Conservation (phyloP, 345 rosid genomes). For the Limnanthes douglasii region DNA sequence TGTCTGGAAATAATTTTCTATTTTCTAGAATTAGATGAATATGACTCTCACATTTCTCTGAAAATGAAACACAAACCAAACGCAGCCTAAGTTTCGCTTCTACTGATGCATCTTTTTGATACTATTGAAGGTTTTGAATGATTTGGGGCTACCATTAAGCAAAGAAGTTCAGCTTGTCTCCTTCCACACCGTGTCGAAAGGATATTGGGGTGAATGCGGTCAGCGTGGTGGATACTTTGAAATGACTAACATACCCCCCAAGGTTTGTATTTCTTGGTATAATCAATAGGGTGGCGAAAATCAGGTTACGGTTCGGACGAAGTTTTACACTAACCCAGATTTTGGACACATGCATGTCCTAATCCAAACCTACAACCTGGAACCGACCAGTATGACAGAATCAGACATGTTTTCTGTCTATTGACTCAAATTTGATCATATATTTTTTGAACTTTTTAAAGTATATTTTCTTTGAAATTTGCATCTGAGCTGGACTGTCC, state of each 20-base stretch:
- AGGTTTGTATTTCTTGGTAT: slow-evolving; percentile 35
- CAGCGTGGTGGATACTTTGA: slow-evolving; percentile 99
- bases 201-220: slow-evolving; percentile 99
- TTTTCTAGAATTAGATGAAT: no score
- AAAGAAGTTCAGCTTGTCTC: slow-evolving; percentile 89
- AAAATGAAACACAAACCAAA: no score
- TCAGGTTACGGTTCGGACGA: no score
- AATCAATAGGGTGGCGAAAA: no score
- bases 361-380: no score
- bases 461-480: background rate
- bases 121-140: slow-evolving; percentile 84
- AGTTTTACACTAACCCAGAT: no score
- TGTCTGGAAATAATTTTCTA: no score
- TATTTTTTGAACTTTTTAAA: slow-evolving; percentile 2
- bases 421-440: no score
- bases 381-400: no score
- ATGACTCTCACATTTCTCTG: no score
- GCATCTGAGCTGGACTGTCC: background rate
- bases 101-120: slow-evolving; percentile 4
- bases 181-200: slow-evolving; percentile 95
- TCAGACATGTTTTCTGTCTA: no score
- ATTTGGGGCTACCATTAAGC: slow-evolving; percentile 75
- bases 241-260: slow-evolving; percentile 91
- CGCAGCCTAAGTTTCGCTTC: slow-evolving; percentile 3
- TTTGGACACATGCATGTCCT: no score